Base-by-base conservation (phyloP, 306 rosid species). In the Cucurbita ficifolia region DNA sequence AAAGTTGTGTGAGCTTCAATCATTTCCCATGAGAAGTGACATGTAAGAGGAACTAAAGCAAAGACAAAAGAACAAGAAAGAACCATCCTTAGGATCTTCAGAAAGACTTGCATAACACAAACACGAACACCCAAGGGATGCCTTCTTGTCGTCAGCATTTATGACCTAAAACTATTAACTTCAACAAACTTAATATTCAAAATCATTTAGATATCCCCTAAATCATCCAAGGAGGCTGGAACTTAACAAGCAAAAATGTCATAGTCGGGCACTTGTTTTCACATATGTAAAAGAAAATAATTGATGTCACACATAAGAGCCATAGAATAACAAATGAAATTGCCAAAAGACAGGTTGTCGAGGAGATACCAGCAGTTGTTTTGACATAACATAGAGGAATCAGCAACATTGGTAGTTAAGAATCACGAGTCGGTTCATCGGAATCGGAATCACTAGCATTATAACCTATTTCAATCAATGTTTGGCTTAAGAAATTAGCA, bases 381-480 rank as follows among this genome's bases (percentile, higher is more conserved):
- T 70, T 29, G 74, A 46, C 58, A 22, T 52, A 19, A 70, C 57
- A 70, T 70, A 8, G 42, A 70, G 74, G 14, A 36, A 62, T 36
- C 48, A 17, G 70, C 42, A 38, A 36, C 58, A 49, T 43, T 14
- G 43, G 62, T 40, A 72, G 71, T 82, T 83, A 92, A 75, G 89
- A 85, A 56, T 85, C 86, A 38, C 75, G 88, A 78, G 84, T 81
- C 70, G 79, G 17, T 77, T 92, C 96, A 2, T 92, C 97, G n/a
- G 97, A 89, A 84, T 91, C 97, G 54, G 97, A 92, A 80, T 92
- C 97, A 68, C 94, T 89, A 10, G 97, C 97, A 78, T 92, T 92
- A 81, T 92, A 92, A 69, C 97, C 96, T 92, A 74, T 54, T 38
- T 79, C 53, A 80, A 13, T 52, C 72, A 24, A 70, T 16, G 58